Evolutionary conservation across 257 asterid genomes (phyloP).

Genomic region (Nicotiana otophora): DNA sequence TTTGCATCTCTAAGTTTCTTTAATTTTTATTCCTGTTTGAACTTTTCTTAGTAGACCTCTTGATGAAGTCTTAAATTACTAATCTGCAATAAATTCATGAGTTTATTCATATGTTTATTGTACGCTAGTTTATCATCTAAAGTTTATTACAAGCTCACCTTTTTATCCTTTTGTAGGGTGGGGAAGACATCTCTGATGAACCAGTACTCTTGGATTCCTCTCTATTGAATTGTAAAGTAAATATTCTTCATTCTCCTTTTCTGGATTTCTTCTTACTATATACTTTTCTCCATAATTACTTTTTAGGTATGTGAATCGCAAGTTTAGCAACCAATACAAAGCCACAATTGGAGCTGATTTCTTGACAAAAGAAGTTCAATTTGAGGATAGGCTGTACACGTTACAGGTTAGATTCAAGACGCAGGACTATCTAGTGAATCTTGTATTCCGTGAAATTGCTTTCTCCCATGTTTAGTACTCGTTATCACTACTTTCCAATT

Average conservation of each 20-base stretch:
- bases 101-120: background rate
- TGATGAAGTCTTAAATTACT: background rate
- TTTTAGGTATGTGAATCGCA: constrained; percentile 39
- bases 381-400: constrained; percentile 37
- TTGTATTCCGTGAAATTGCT: background rate
- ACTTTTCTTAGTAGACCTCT: background rate
- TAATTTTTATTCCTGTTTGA: background rate
- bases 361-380: constrained; percentile 43
- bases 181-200: constrained; percentile 55
- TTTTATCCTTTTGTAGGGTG: constrained; percentile 27
- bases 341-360: constrained; percentile 54
- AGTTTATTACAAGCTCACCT: background rate
- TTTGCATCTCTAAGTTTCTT: background rate
- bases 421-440: background rate
- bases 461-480: background rate
- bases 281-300: background rate
- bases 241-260: background rate
- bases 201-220: constrained; percentile 23
- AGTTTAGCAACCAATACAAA: constrained; percentile 41
- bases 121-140: background rate
- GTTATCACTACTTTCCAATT: background rate
- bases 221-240: background rate
- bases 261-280: background rate
- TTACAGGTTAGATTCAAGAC: constrained; percentile 27
- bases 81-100: background rate